phyloP scores from a whole-genome alignment of 1,284 basidiomycete genomes.

The Cronartium quercuum region DNA sequence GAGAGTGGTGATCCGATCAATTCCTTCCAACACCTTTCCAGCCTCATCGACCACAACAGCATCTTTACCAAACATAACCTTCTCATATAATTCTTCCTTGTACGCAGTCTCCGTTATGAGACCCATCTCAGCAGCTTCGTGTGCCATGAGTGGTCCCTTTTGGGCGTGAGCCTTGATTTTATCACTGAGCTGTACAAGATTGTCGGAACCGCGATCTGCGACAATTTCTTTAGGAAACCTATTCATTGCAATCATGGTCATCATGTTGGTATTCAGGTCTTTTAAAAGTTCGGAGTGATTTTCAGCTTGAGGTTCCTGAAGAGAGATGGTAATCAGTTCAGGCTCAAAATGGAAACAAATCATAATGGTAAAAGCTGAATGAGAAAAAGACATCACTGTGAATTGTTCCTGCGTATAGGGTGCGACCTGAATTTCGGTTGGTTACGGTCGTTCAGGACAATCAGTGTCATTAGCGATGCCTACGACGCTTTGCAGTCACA shows the following conservation, averaged over 20 bases:
- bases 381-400: slow-evolving; percentile 35
- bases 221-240: slow-evolving; percentile 42
- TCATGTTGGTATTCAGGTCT: slow-evolving; percentile 46
- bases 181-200: slow-evolving; percentile 42
- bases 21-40: slow-evolving; percentile 40
- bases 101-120: slow-evolving; percentile 49
- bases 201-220: slow-evolving; percentile 41
- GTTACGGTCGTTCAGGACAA: background rate
- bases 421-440: slow-evolving; percentile 35
- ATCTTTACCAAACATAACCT: slow-evolving; percentile 41
- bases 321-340: background rate
- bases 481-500: background rate
- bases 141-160: slow-evolving; percentile 49
- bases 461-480: background rate
- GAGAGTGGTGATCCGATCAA: slow-evolving; percentile 32
- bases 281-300: slow-evolving; percentile 45
- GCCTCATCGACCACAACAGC: slow-evolving; percentile 43
- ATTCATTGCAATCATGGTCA: slow-evolving; percentile 45
- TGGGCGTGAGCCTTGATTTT: slow-evolving; percentile 47
- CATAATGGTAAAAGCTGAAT: background rate
- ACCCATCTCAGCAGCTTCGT: slow-evolving; percentile 48
- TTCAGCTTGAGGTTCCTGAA: slow-evolving; percentile 43
- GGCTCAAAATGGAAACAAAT: background rate
- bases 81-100: slow-evolving; percentile 47
- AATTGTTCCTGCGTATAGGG: slow-evolving; percentile 45